Evolutionary conservation across 1,284 basidiomycete species (phyloP), one percentile per base, ranked within the genome.

Genomic region (Puccinia horiana): DNA sequence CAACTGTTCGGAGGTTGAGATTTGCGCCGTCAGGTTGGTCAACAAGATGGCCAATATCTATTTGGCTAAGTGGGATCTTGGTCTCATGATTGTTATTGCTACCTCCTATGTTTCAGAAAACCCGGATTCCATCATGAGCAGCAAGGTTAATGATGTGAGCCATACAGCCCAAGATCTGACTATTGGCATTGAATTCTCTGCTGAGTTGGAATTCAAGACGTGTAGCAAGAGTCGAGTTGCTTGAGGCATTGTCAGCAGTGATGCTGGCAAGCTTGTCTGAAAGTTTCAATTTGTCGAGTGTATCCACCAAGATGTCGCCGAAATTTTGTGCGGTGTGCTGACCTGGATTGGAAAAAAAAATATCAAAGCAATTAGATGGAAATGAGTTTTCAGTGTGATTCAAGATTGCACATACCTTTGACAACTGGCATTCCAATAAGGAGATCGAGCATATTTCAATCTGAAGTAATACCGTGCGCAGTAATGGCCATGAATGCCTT

Each of bases 131-230:
- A 26, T 54, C 52, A 16, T 61, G 47, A 2, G 74, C 74, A 56
- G 74, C 74, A 35, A 76, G 54, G 32, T 76, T 76, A 52, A 76
- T 76, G 4, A 76, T 35, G 32, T 76, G 74, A 11, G 74, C 74
- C 37, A 76, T 58, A 61, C 74, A 76, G 23, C 74, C 74, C 12
- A 54, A 37, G 4, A 58, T 23, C 14, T 32, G 32, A 11, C 40
- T 44, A 2, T 37, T 4, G 18, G 35, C 12, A 58, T 37, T 4
- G 40, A 76, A 76, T 23, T 16, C 23, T 2, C 29, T 37, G 73
- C 16, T 35, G 8, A 29, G 23, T 40, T 40, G 32, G 1, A 61
- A 26, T 26, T 42, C 35, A 40, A 76, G 18, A 35, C 29, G n/a
- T 26, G 40, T 47, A 16, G 26, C 37, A 18, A 65, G 52, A 11